Percentiles rank a stretch among this genome's conserved stretches.
These are phyloP conservation scores for Lachnellula occidentalis DNA, from an alignment of 2,329 filamentous ascomycete species.

Conservation along the genomic window DNA sequence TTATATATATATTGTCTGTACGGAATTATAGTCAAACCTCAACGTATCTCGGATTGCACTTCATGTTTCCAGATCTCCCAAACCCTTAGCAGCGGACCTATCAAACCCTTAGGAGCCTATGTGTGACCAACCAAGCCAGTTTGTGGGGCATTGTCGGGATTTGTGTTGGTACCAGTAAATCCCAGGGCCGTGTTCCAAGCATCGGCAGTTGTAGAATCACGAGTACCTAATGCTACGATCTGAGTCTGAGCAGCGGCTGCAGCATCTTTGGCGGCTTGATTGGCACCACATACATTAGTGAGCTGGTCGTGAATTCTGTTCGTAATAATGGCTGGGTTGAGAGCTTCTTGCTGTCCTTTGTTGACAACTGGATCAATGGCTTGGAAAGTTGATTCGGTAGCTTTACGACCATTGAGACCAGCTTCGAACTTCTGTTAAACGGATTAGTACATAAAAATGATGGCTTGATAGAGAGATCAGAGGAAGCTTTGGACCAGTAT, in stretches of 20 bases:
- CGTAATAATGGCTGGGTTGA: constrained; percentile 70
- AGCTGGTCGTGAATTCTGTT: constrained; percentile 68
- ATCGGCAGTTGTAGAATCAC: constrained; percentile 43
- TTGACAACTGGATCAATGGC: constrained; percentile 56
- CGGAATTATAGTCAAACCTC: too few relatives aligned
- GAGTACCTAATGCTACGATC: constrained; percentile 45
- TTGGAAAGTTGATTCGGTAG: constrained; percentile 62
- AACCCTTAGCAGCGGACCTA: too few relatives aligned
- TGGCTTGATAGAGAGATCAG: too few relatives aligned
- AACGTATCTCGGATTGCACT: too few relatives aligned
- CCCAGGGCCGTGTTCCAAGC: constrained; percentile 37
- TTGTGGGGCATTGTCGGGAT: constrained; percentile 29
- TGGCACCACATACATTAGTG: constrained; percentile 59
- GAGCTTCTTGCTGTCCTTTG: constrained; percentile 58
- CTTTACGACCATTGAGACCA: constrained; percentile 45
- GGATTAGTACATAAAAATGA: too few relatives aligned
- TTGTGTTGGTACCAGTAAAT: constrained; percentile 29
- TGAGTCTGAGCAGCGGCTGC: constrained; percentile 48
- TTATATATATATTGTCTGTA: too few relatives aligned
- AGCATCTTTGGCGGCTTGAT: constrained; percentile 50
- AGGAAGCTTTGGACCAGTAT: too few relatives aligned
- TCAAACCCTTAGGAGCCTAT: constrained; percentile 5
- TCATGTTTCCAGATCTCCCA: too few relatives aligned
- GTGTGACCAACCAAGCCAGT: constrained; percentile 27
- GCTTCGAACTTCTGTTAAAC: constrained; percentile 43